Evolutionary conservation across 257 asterid genomes (phyloP).

Genomic region (Lantana camara): DNA sequence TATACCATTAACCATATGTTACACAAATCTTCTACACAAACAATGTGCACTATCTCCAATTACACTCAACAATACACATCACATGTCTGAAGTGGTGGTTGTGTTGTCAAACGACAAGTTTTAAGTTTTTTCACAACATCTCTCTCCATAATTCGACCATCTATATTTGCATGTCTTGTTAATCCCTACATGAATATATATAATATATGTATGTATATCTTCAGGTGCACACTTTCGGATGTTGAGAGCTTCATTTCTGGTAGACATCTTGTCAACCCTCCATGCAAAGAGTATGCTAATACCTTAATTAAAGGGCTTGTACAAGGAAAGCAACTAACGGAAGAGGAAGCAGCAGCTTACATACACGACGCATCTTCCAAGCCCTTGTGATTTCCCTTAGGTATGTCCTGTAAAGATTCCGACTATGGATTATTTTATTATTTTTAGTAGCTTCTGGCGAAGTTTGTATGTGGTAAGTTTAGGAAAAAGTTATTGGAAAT

Average conservation of each 20-base stretch:
- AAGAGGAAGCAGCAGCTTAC: conserved; percentile 74
- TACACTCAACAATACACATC: no score
- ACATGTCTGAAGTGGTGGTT: no score
- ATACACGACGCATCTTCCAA: conserved; percentile 61
- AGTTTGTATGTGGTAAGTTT: background rate
- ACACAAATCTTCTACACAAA: no score
- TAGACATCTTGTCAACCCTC: conserved; percentile 48
- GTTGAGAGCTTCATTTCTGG: conserved; percentile 68
- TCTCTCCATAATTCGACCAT: no score
- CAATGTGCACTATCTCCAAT: no score
- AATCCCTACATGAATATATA: no score
- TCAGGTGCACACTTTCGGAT: conserved; percentile 68
- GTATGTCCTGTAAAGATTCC: background rate
- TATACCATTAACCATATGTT: conserved; percentile 3
- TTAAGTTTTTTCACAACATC: no score
- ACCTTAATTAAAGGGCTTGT: conserved; percentile 79
- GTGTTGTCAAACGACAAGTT: no score
- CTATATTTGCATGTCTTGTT: background rate
- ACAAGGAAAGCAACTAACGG: conserved; percentile 75
- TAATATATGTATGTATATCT: background rate
- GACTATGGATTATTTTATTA: conserved; percentile 6
- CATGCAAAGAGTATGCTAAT: conserved; percentile 61
- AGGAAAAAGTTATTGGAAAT: background rate
- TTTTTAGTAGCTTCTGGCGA: conserved; percentile 26
- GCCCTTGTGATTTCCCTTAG: conserved; percentile 41